Evolutionary conservation across 106 monocot genomes (phyloP), one percentile per base, ranked within the genome.

Genomic region (Platanthera guangdongensis): DNA sequence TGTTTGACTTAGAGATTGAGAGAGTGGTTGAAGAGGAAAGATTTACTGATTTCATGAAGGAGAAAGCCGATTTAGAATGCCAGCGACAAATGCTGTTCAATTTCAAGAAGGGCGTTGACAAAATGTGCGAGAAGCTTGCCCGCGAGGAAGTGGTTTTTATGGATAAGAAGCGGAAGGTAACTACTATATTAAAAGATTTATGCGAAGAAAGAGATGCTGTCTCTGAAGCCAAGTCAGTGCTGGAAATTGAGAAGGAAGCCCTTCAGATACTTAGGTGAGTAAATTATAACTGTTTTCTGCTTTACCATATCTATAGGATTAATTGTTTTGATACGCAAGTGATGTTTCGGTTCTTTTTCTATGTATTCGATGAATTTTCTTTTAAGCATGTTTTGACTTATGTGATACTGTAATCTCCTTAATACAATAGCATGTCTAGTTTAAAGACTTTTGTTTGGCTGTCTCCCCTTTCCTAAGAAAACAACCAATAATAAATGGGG

Each of bases 191-290:
- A 7, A 22, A 30, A 47, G 87, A 87, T 30, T 48, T 89, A 52
- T 57, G 12, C 8, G 60, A 82, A 73, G 82, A 80, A 51, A 87
- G 84, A 46, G 87, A 88, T 67, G 89, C 81, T 8, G 52, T 86
- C 11, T 16, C 77, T 79, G 91, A 97, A 82, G 86, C 82, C 19
- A 97, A 88, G 82, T 89, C 91, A 47, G 70, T 82, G 19, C 71
- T 97, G 71, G 93, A 93, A 89, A 83, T 91, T 74, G 91, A 97
- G 75, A 91, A 86, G 71, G 96, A 91, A 82, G 96, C 93, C 73
- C 69, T 91, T 19, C 82, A 81, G 72, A 88, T 94, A 79, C 91
- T 97, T 50, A 91, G 93, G 95, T 95, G 50, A 80, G 76, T 53
- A 45, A 68, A 68, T 68, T 46, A 14, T 68, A 39, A 13, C 19